Conservation (phyloP, 2,329 filamentous ascomycete species). For the Seiridium unicorne region DNA sequence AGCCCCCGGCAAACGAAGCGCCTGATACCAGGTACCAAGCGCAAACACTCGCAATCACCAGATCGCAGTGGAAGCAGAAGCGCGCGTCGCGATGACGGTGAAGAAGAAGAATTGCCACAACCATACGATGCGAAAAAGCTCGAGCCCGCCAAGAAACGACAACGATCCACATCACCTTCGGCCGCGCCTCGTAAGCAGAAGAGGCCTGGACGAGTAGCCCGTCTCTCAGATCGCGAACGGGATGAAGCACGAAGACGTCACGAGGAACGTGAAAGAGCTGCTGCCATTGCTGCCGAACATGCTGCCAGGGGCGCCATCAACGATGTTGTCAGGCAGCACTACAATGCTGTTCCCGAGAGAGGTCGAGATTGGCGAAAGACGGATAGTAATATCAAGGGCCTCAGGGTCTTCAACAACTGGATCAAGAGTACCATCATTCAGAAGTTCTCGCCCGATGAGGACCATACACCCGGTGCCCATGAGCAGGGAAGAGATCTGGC, state of each 20-base stretch:
- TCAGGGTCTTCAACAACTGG: constrained; percentile 98
- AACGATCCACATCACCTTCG: constrained; percentile 48
- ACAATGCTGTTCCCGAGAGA: constrained; percentile 92
- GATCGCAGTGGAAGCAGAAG: constrained; percentile 22
- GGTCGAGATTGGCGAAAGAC: constrained; percentile 94
- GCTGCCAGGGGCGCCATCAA: constrained; percentile 54
- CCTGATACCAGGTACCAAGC: constrained; percentile 38
- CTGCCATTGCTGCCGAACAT: constrained; percentile 29
- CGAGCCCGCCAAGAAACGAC: constrained; percentile 57
- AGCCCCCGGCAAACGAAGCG: constrained; percentile 37
- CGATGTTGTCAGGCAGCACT: constrained; percentile 88
- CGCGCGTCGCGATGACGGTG: constrained; percentile 21
- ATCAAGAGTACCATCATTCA: constrained; percentile 97
- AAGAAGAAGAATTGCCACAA: constrained; percentile 50
- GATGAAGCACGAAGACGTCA: constrained; percentile 66
- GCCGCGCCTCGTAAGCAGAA: constrained; percentile 61
- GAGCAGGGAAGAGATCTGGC: constrained; percentile 43
- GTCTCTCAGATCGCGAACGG: constrained; percentile 65
- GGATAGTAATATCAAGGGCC: constrained; percentile 90
- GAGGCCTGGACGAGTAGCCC: constrained; percentile 63
- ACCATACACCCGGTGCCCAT: constrained; percentile 61
- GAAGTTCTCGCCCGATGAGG: constrained; percentile 85
- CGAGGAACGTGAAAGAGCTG: constrained; percentile 52
- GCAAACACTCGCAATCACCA: constrained; percentile 35
- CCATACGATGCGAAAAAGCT: constrained; percentile 60